These are phyloP conservation scores for Pseudonitzschia multiseries DNA, from an alignment of 108 stramenopile species.

Conservation along the genomic window DNA sequence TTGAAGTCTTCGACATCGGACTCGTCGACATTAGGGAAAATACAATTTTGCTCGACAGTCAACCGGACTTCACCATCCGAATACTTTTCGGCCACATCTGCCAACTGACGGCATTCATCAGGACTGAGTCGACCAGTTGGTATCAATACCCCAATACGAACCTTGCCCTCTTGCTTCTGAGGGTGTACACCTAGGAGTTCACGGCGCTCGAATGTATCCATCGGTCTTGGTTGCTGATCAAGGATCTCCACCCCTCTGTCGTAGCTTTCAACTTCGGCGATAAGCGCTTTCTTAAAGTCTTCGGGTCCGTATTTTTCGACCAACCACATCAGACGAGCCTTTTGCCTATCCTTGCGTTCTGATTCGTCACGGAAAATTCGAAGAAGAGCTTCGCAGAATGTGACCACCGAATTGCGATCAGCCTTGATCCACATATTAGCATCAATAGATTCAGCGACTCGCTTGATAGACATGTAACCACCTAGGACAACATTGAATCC, in stretches of 20 bases:
- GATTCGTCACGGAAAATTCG: conserved; percentile 89
- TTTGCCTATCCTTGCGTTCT: conserved; percentile 84
- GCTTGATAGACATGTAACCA: conserved; percentile 93
- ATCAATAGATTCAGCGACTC: conserved; percentile 81
- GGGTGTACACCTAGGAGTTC: conserved; percentile 87
- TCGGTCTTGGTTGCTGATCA: conserved; percentile 57
- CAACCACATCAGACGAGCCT: conserved; percentile 91
- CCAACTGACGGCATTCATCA: conserved; percentile 75
- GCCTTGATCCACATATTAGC: conserved; percentile 87
- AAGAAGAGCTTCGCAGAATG: conserved; percentile 80
- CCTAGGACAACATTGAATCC: conserved; percentile 95
- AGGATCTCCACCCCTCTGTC: conserved; percentile 59
- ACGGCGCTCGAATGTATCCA: conserved; percentile 70
- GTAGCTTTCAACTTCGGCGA: conserved; percentile 73
- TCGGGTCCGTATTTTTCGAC: conserved; percentile 90
- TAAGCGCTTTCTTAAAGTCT: conserved; percentile 68
- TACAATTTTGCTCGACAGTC: conserved; percentile 94
- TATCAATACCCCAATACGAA: conserved; percentile 85
- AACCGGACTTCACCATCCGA: conserved; percentile 87
- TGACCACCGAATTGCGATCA: conserved; percentile 73
- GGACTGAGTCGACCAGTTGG: conserved; percentile 83
- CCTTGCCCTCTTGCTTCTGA: conserved; percentile 83
- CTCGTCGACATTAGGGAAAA: conserved; percentile 89
- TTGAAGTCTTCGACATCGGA: conserved; percentile 61
- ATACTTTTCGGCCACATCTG: conserved; percentile 87